phyloP scores from a whole-genome alignment of 208 protist genomes.

The Acanthamoeba culbertsoni region DNA sequence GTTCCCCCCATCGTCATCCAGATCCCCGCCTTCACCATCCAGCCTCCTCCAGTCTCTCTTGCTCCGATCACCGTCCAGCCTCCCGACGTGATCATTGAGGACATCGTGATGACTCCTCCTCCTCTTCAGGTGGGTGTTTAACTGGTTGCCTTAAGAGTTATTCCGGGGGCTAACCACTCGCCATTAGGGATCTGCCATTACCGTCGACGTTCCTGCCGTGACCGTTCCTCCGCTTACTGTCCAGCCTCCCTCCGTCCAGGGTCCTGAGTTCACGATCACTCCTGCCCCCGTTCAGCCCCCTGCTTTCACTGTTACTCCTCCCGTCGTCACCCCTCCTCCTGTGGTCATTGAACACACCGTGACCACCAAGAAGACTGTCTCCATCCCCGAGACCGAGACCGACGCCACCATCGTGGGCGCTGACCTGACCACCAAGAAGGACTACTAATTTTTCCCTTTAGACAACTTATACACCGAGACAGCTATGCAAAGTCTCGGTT shows the following conservation, averaged over 20 bases:
- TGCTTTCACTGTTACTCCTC: background rate
- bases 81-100: background rate
- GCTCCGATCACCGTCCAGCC: background rate
- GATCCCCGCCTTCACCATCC: constrained; percentile 38
- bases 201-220: background rate
- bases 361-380: background rate
- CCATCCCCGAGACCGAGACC: constrained; percentile 2
- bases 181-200: background rate
- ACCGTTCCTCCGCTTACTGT: background rate
- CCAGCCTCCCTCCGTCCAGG: background rate
- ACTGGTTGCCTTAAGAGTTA: no score
- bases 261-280: background rate
- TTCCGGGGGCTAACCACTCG: background rate
- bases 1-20: constrained; percentile 9
- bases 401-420: background rate
- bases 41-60: background rate
- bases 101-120: background rate
- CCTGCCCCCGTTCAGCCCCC: background rate
- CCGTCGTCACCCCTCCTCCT: background rate
- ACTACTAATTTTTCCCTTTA: no score
- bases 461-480: no score
- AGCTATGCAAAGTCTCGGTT: no score
- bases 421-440: background rate
- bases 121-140: constrained; percentile 39
- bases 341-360: background rate